Base-by-base conservation (phyloP, 768 basidiomycete genomes). In the Russula griseocarnosa region DNA sequence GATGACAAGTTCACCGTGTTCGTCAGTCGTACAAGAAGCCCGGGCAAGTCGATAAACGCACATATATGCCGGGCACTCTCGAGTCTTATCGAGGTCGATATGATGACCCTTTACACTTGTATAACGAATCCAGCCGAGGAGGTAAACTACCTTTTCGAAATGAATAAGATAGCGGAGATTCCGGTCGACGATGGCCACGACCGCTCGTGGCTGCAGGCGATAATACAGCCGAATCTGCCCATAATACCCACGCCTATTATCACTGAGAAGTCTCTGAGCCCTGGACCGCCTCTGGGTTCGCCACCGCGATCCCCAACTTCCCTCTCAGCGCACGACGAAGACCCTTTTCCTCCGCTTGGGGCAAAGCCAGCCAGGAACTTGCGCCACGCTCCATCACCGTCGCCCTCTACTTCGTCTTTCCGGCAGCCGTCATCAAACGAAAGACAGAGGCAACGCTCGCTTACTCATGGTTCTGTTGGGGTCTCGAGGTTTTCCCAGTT, bases 191-290 rank as follows among this genome's bases (percentile, higher is more conserved):
- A 54, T 36, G 53, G 32, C 16, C 44, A 61, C 18, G 64, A 65
- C 55, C 55, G 60, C 36, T 32, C 58, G 3, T 66, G 66, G 66
- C 46, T 66, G n/a, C 62, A 60, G 22, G 46, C 66, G 5, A 54
- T 66, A 1, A 36, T 18, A 9, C 51, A 66, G 22, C 62, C 66
- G n/a, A 32, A 57, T 22, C 34, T 63, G 10, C 65, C 61, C 8
- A 42, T 66, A 14, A 40, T 66, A 11, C 65, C 65, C 1, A 24
- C 26, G 10, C 8, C 42, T 7, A 28, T 18, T 53, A 26, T 42
- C 50, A 50, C 59, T 16, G 63, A 56, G 54, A 50, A 13, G 38
- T 46, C 63, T 18, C 53, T 36, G 32, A 49, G 51, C 47, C 58
- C 28, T n/a, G 32, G 6, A 11, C 46, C 26, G 5, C 53, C 22